Base-by-base conservation (phyloP, 169 alveolate genomes). In the Plasmodium inui region DNA sequence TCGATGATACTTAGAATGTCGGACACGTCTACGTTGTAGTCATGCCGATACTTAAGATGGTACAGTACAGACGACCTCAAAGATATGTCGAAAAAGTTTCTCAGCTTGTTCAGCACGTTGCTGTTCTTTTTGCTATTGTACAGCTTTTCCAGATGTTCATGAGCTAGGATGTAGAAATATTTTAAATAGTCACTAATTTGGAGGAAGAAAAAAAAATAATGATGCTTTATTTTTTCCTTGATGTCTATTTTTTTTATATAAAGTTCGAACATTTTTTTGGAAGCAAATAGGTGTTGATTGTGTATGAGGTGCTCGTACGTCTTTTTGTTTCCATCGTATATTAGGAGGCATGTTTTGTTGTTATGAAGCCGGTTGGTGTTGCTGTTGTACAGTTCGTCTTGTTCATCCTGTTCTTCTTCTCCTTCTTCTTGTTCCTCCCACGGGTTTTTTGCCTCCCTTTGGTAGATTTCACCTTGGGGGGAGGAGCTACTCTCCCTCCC, bases 111-210 rank as follows among this genome's bases (percentile, higher is more conserved):
- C 10, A 89, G 34, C 0, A 79, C 34, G 50, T 89, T 67, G 37
- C 37, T 89, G 71, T 89, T 89, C 32, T 53, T 89, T 89, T 89
- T 78, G 74, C 82, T 57, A 30, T 78, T 79, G 72, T 89, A 89
- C 32, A 89, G 72, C 41, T 79, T 89, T 61, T 89, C 94, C 32
- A 89, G 32, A 78, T 89, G 44, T 8, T 89, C 94, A 79, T 89
- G 94, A 2, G 94, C 46, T 57, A 89, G 26, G 19, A 89, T 89
- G 72, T 89, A 89, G 22, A 89, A 89, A 79, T 89, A 89, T 89
- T 89, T 89, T 34, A 89, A 70, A 67, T 89, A 89, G 82, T 89
- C 94, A 39, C 94, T 89, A 61, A 89, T 89, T 89, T 89, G 94
- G 26, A 89, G 72, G 73, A 89, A 89, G 89, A 79, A 89, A 7